Evolutionary conservation across 768 basidiomycete genomes (phyloP).

Genomic region (Lactarius sp.): DNA sequence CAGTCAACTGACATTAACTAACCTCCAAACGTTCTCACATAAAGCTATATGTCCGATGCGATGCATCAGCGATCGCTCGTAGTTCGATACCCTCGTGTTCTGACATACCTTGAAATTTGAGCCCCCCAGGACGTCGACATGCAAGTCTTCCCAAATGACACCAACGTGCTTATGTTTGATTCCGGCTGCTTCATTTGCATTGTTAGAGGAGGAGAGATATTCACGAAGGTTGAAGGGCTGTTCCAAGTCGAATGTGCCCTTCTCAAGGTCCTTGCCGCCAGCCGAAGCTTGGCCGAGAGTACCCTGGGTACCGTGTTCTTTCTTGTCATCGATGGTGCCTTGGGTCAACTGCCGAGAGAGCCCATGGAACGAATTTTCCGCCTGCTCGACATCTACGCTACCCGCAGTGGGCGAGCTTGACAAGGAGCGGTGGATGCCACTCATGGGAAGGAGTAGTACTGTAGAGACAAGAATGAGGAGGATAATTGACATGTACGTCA

Average conservation of each 20-base stretch:
- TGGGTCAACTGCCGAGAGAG: conserved; percentile 24
- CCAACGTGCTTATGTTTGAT: conserved; percentile 77
- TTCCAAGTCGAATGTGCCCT: conserved; percentile 39
- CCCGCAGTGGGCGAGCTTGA: conserved; percentile 4
- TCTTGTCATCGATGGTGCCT: conserved; percentile 5
- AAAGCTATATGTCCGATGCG: conserved; percentile 38
- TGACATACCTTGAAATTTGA: conserved; percentile 51
- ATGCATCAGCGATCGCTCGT: background rate
- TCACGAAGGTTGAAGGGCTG: conserved; percentile 60
- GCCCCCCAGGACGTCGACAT: conserved; percentile 60
- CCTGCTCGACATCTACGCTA: conserved; percentile 13
- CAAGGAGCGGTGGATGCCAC: background rate
- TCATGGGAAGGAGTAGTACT: conserved; percentile 1
- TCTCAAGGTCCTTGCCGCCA: conserved; percentile 34
- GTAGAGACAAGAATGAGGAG: background rate
- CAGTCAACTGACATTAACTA: conserved; percentile 24
- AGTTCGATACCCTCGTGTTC: background rate
- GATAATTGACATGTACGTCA: background rate
- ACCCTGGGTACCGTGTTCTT: background rate
- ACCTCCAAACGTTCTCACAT: conserved; percentile 60
- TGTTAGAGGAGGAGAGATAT: conserved; percentile 65
- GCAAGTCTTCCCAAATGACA: conserved; percentile 66
- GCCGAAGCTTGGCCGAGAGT: background rate
- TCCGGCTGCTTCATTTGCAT: conserved; percentile 60
- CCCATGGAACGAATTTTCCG: conserved; percentile 16